phyloP scores from a whole-genome alignment of 352 stramenopile species.

The Phytophthora brassicae region DNA sequence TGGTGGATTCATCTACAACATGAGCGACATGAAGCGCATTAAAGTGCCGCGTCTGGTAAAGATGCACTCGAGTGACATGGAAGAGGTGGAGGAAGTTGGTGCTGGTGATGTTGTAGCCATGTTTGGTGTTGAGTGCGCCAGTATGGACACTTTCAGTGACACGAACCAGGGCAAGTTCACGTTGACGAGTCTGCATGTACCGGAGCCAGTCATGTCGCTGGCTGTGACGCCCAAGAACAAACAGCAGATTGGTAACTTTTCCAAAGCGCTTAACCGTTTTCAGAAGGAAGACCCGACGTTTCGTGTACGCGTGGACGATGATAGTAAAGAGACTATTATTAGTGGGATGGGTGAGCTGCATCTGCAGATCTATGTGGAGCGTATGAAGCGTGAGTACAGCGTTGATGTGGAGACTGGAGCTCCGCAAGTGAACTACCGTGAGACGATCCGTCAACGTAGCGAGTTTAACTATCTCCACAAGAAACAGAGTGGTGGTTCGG shows the following conservation, averaged over 20 bases:
- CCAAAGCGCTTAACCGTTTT: constrained; percentile 95
- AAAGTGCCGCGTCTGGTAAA: constrained; percentile 98
- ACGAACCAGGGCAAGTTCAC: constrained; percentile 89
- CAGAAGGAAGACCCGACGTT: constrained; percentile 99
- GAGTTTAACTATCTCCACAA: constrained; percentile 99
- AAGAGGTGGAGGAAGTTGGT: constrained; percentile 95
- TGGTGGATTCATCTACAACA: constrained; percentile 88
- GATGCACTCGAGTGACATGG: constrained; percentile 99
- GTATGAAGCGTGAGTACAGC: constrained; percentile 98
- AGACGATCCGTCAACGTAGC: constrained; percentile 93
- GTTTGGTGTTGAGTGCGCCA: constrained; percentile 99
- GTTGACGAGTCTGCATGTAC: constrained; percentile 98
- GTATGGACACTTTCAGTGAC: constrained; percentile 98
- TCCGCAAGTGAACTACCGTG: constrained; percentile 98
- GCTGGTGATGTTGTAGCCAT: constrained; percentile 98
- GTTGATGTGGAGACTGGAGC: constrained; percentile 91
- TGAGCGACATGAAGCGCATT: constrained; percentile 90
- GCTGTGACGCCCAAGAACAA: constrained; percentile 96
- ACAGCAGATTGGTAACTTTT: constrained; percentile 95
- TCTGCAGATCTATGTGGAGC: constrained; percentile 99
- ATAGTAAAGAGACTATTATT: constrained; percentile 99
- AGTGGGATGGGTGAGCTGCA: constrained; percentile 99
- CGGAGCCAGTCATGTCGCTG: constrained; percentile 98
- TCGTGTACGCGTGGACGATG: constrained; percentile 93
- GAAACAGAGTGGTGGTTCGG: constrained; percentile 98